These are phyloP conservation scores for Thraustotheca clavata DNA, from an alignment of 352 stramenopile genomes.

Conservation along the genomic window DNA sequence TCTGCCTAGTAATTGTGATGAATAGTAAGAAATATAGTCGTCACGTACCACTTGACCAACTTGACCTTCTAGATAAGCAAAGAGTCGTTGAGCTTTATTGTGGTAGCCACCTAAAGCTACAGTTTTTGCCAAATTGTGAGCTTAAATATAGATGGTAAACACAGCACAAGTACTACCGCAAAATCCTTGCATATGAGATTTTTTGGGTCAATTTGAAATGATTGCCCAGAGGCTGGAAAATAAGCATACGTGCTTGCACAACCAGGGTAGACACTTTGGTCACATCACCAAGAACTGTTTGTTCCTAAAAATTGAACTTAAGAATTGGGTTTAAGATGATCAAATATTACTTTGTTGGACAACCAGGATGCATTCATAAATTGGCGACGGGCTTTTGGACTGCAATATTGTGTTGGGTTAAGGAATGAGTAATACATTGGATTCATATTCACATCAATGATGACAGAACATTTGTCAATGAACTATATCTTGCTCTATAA, in stretches of 20 bases:
- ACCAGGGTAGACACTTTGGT: conserved; percentile 14
- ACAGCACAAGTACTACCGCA: conserved; percentile 19
- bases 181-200: conserved; percentile 13
- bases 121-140: neutral
- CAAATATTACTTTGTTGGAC: neutral
- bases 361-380: conserved; percentile 7
- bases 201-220: neutral
- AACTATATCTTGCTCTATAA: conserved; percentile 5
- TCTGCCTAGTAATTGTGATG: neutral
- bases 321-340: neutral
- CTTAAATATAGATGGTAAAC: conserved; percentile 17
- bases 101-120: conserved; percentile 16
- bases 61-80: conserved; percentile 16
- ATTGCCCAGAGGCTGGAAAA: conserved; percentile 2
- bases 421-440: neutral
- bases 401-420: conserved; percentile 2
- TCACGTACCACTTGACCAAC: neutral
- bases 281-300: neutral
- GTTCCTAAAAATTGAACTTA: neutral
- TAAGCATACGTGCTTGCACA: neutral
- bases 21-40: neutral
- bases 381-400: neutral
- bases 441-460: neutral
- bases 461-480: neutral
- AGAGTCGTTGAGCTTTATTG: conserved; percentile 9